These are phyloP conservation scores for Agaricus subrufescens DNA, from an alignment of 768 basidiomycete species.

Conservation along the genomic window DNA sequence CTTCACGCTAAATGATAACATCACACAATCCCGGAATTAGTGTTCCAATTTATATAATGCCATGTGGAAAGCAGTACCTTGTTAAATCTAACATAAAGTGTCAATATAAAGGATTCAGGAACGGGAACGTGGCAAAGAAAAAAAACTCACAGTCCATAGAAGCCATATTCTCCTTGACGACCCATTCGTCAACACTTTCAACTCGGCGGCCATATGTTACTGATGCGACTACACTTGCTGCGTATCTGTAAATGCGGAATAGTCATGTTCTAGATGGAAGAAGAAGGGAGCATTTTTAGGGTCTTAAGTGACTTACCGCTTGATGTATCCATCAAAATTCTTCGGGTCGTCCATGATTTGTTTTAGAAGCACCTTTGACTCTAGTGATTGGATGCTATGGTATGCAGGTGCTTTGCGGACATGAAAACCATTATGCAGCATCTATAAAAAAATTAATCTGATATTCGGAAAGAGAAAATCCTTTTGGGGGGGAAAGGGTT, in stretches of 20 bases:
- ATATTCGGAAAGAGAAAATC: background rate
- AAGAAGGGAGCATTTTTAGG: background rate
- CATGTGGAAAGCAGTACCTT: background rate
- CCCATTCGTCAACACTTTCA: slow-evolving; percentile 40
- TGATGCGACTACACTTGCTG: slow-evolving; percentile 29
- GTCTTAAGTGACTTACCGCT: slow-evolving; percentile 22
- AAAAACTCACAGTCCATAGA: slow-evolving; percentile 34
- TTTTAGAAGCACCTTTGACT: slow-evolving; percentile 38
- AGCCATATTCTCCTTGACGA: slow-evolving; percentile 41
- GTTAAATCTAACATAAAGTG: background rate
- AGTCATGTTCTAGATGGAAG: background rate
- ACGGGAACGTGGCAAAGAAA: background rate
- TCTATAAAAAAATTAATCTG: slow-evolving; percentile 17
- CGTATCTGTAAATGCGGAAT: slow-evolving; percentile 23
- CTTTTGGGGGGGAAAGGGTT: background rate
- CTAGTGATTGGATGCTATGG: slow-evolving; percentile 41
- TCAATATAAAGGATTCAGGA: background rate
- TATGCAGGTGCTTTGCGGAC: slow-evolving; percentile 37
- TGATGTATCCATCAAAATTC: slow-evolving; percentile 34
- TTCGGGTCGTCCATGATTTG: slow-evolving; percentile 35
- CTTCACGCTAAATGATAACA: slow-evolving; percentile 5
- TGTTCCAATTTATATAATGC: background rate
- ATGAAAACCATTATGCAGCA: slow-evolving; percentile 41
- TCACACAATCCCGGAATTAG: background rate
- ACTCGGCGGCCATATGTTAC: slow-evolving; percentile 27